These are phyloP conservation scores for Ogataea degrootiae DNA, from an alignment of 805 yeast genomes.

Conservation along the genomic window DNA sequence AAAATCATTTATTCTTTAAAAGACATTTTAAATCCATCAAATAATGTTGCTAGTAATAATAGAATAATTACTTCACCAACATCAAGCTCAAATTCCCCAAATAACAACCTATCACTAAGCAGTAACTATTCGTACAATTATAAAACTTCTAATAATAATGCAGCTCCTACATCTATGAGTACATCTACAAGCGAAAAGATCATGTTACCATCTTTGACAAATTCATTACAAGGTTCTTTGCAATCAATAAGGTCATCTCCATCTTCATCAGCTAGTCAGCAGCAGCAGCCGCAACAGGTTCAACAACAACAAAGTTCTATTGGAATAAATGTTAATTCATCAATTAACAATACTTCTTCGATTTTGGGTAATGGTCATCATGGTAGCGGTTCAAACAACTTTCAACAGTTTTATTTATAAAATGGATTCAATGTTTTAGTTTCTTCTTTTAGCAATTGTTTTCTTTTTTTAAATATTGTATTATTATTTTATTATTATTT, in stretches of 20 bases:
- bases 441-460: not conserved
- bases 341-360: not conserved
- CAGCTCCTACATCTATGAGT: no score
- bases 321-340: constrained; percentile 12
- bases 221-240: constrained; percentile 19
- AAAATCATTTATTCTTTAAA: constrained; percentile 20
- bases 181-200: constrained; percentile 11
- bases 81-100: constrained; percentile 11
- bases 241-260: constrained; percentile 18
- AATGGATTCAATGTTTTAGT: not conserved
- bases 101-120: constrained; percentile 1
- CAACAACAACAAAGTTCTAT: constrained; percentile 1
- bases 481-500: not conserved
- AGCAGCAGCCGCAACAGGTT: not conserved
- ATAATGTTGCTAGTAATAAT: not conserved
- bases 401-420: constrained; percentile 29
- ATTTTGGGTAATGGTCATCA: constrained; percentile 1
- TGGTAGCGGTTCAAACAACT: constrained; percentile 6
- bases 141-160: constrained; percentile 5
- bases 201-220: constrained; percentile 21
- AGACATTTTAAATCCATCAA: constrained; percentile 10
- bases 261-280: not conserved
- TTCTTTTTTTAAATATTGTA: not conserved
- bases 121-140: constrained; percentile 7
- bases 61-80: constrained; percentile 16